Base-by-base conservation (phyloP, 1,284 basidiomycete genomes). In the Exobasidium rhododendri region DNA sequence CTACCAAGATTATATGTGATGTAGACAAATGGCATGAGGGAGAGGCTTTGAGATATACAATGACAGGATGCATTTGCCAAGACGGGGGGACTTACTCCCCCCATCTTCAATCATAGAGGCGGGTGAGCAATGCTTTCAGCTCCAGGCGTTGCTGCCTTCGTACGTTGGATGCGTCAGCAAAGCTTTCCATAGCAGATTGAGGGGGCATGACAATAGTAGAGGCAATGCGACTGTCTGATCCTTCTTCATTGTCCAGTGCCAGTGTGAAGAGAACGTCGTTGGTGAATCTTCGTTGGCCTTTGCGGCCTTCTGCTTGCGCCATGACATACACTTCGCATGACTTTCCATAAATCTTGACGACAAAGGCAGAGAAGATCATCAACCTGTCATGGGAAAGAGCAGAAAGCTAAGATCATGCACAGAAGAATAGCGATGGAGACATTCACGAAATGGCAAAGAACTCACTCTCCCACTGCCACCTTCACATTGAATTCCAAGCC, bases 231-330 rank as follows among this genome's bases (percentile, higher is more conserved):
- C 26, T 28, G 47, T 26, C 24, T 24, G 26, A 20, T 20, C 26
- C 26, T 24, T 28, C 47, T 50, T 50, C 47, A 24, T 28, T 28
- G 3, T 50, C 47, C 13, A 24, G 26, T 6, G 69, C 68, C 14
- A 73, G 54, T 11, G 71, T 73, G 56, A 74, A 73, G 5, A 74
- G 62, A 5, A 68, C 70, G 51, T 74, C 73, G 57, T 74, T 74
- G 4, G 70, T 71, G 11, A 69, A 58, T 28, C 70, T 60, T 31
- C 60, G 59, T 11, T 61, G 65, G 2, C 70, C 72, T 17, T 30
- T 4, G n/a, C 49, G 56, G 22, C 63, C 54, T 26, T 74, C 73
- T 13, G 70, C 70, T 57, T 66, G 62, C 1, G 70, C 73, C 2
- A 73, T 50, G 17, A 74, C 73, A 24, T 68, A 73, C 24, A 74